These are phyloP conservation scores for Rhododendron vialii DNA, from an alignment of 148 eudicot genomes.

Conservation along the genomic window DNA sequence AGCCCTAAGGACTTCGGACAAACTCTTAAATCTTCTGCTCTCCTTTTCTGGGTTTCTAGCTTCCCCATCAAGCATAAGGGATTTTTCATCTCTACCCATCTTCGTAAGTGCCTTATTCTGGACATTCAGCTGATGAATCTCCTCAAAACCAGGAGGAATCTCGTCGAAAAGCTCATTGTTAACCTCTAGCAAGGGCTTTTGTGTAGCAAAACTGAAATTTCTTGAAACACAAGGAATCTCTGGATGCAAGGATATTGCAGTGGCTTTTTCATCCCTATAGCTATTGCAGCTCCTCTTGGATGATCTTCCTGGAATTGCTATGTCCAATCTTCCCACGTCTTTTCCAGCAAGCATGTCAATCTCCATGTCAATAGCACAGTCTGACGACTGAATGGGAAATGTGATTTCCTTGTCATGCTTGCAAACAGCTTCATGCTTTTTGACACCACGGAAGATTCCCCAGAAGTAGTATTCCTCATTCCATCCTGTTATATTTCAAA, in stretches of 20 bases:
- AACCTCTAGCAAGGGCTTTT: not conserved
- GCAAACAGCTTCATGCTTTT: not conserved
- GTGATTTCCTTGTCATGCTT: constrained; percentile 5
- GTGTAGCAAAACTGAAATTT: not conserved
- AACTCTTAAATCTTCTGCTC: not conserved
- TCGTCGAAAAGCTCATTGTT: not conserved
- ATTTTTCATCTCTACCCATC: not conserved
- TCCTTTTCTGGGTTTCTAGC: not conserved
- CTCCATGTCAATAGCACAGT: constrained; percentile 37
- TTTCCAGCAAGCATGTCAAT: constrained; percentile 56
- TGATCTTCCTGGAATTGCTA: constrained; percentile 7
- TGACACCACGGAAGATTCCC: constrained; percentile 28
- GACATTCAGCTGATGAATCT: not conserved
- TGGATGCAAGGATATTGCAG: not conserved
- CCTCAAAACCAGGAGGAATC: constrained; percentile 22
- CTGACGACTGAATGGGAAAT: not conserved
- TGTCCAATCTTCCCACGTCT: constrained; percentile 28
- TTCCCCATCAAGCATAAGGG: not conserved
- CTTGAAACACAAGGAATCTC: constrained; percentile 1
- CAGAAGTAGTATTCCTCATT: constrained; percentile 26
- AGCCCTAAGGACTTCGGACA: not conserved
- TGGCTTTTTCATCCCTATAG: not conserved
- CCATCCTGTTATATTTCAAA: constrained; percentile 22
- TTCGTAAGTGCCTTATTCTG: not conserved
- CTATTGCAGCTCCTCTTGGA: not conserved